Base-by-base conservation (phyloP, 2,329 filamentous ascomycete species). In the Epichloe hybrida region DNA sequence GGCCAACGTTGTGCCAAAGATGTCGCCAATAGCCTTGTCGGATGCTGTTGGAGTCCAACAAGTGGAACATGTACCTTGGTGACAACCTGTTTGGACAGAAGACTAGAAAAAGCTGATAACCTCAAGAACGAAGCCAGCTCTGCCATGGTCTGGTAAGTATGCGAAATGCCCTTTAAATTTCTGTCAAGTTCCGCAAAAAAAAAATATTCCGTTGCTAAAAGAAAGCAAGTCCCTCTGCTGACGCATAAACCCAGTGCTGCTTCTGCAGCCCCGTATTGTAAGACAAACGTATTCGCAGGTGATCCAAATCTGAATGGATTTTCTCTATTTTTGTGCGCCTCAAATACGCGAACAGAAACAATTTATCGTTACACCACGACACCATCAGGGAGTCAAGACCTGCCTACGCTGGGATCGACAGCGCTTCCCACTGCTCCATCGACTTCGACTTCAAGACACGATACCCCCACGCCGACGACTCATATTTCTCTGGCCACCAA, bases 301-400 rank as follows among this genome's bases (percentile, higher is more conserved):
- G 54, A 55, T 48, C 12, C 51, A 15, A 43, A 49, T 20, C 37
- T 59, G 15, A 37, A 51, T 12, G 52, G 55, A 27, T 58, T 52
- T 34, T 60, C 58, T 44, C 50, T 60, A 20, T 57, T 53, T 21
- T 46, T 60, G 15, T 60, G 58, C 47, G 56, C 49, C 21, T 52
- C 55, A 2, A 53, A 59, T 45, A 54, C 54, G 21, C 27, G 49
- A 36, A 50, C 53, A 17, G 55, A 60, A 38, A 58, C 53, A 8
- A 46, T 58, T 35, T 50, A 55, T 20, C 54, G 56, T 7, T 53
- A 55, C 39, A 57, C 52, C 5, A 53, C 50, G 12, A 20, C 17
- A 17, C 35, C 47, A 20, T 40, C 52, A 8, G 31, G 9, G 31
- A 51, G 20, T 35, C 15, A 49, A 31, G 20, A 46, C 4, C 34